These are phyloP conservation scores for Cystofilobasidium bisporidii DNA, from an alignment of 768 basidiomycete species.

Conservation along the genomic window DNA sequence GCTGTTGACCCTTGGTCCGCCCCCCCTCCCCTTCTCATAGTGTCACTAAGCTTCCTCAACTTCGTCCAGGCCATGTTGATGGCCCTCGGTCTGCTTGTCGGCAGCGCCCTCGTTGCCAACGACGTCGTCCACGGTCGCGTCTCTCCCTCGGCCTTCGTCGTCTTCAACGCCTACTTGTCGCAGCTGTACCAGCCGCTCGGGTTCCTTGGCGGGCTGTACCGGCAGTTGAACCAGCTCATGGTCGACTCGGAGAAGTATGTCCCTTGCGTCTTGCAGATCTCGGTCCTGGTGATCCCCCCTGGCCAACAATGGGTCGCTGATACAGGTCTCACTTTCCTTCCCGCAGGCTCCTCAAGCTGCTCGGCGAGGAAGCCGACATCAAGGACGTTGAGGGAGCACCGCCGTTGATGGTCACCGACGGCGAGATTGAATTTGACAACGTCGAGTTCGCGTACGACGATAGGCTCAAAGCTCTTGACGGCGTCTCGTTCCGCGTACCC, in stretches of 20 bases:
- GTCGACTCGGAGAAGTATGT: constrained; percentile 16
- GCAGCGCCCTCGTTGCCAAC: constrained; percentile 65
- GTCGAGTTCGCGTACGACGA: constrained; percentile 72
- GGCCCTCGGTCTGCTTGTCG: constrained; percentile 64
- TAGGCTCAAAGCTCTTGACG: constrained; percentile 51
- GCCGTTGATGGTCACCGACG: constrained; percentile 59
- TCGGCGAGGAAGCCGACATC: constrained; percentile 71
- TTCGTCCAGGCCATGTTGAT: constrained; percentile 59
- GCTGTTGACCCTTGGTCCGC: too few relatives aligned
- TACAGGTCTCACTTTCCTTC: too few relatives aligned
- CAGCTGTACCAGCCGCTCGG: constrained; percentile 58
- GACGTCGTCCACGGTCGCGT: constrained; percentile 53
- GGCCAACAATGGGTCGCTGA: too few relatives aligned
- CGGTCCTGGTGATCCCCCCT: too few relatives aligned
- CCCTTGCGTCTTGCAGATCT: too few relatives aligned
- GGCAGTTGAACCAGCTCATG: constrained; percentile 40
- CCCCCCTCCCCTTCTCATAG: neutral
- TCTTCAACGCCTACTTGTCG: constrained; percentile 10
- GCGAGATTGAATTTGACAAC: constrained; percentile 83
- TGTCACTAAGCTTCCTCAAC: constrained; percentile 61
- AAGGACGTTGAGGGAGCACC: constrained; percentile 67
- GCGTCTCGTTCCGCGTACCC: constrained; percentile 77
- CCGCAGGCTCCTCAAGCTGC: constrained; percentile 53
- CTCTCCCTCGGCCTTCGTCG: constrained; percentile 56
- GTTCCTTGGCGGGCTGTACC: constrained; percentile 55